phyloP scores from a whole-genome alignment of 2,329 filamentous ascomycete genomes.

The Paecilomyces formosus region DNA sequence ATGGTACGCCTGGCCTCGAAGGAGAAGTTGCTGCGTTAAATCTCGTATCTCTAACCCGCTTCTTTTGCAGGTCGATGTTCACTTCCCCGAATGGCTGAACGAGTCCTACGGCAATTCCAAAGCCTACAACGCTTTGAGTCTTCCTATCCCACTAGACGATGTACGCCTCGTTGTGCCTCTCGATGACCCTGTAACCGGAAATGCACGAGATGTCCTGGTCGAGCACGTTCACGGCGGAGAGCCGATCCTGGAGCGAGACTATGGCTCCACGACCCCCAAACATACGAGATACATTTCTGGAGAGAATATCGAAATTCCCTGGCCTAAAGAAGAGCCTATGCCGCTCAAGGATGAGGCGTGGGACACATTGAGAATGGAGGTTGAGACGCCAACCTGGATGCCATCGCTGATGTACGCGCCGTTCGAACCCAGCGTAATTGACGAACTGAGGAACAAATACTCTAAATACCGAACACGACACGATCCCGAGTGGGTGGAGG shows the following conservation, averaged over 20 bases:
- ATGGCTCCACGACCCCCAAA: slow-evolving; percentile 34
- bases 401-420: slow-evolving; percentile 72
- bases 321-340: slow-evolving; percentile 54
- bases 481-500: slow-evolving; percentile 62
- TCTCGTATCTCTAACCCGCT: background rate
- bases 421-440: slow-evolving; percentile 69
- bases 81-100: slow-evolving; percentile 30
- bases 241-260: slow-evolving; percentile 45
- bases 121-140: slow-evolving; percentile 42
- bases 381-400: slow-evolving; percentile 67
- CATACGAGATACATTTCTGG: slow-evolving; percentile 56
- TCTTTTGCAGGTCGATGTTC: slow-evolving; percentile 31
- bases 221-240: slow-evolving; percentile 55
- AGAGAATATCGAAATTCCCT: slow-evolving; percentile 66
- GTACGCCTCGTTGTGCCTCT: slow-evolving; percentile 78
- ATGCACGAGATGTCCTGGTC: slow-evolving; percentile 67
- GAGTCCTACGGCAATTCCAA: slow-evolving; percentile 29
- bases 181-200: slow-evolving; percentile 56
- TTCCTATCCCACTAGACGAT: slow-evolving; percentile 59
- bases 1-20: slow-evolving; percentile 41
- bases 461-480: slow-evolving; percentile 75
- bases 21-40: slow-evolving; percentile 22
- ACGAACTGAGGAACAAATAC: slow-evolving; percentile 80
- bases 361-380: slow-evolving; percentile 71
- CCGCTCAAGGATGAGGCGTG: slow-evolving; percentile 47